Evolutionary conservation across 192 early-diverging fungal species (phyloP), one percentile per base, ranked within the genome.

Genomic region (Linderina pennispora): DNA sequence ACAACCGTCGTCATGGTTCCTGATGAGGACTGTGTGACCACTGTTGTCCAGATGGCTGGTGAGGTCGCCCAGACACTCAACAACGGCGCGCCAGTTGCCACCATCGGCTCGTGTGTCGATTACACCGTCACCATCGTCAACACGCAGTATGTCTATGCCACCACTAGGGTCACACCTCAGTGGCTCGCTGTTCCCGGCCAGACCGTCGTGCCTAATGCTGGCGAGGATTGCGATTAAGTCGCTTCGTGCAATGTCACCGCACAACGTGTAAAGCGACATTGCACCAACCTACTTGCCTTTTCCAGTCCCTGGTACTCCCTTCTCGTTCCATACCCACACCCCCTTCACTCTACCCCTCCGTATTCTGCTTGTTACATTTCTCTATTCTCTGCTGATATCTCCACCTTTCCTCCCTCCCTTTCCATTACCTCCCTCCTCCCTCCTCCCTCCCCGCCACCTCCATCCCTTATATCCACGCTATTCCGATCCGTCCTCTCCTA

Each of bases 101-200:
- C 65, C 1, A 28, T 57, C 32, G 65, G 65, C 14, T 35, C 53
- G 2, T 68, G 65, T 58, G 53, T 58, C 3, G 65, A 68, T 40
- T 53, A 56, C 28, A 68, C 65, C n/a, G 36, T 68, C 33, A 68
- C 65, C n/a, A 28, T 68, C 43, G 61, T 58, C 2, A 61, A 52
- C 53, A 57, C 60, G 34, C 48, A 56, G 17, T 68, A 36, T 53
- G 65, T 58, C 21, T 61, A 57, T 0, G 53, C 61, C 10, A 59
- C 57, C 5, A 67, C 64, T 16, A 67, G 56, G 15, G 36, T 67
- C 21, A 67, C 55, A 0, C 64, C 64, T 3, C 59, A 56, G 44
- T 55, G 52, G 64, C 56, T 67, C 14, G 64, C 64, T 1, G 39
- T 67, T 21, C 52, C 64, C 18, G 50, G 32, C 22, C 15, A 5